Base-by-base conservation (phyloP, 2,329 filamentous ascomycete genomes). In the Alternaria sp. region DNA sequence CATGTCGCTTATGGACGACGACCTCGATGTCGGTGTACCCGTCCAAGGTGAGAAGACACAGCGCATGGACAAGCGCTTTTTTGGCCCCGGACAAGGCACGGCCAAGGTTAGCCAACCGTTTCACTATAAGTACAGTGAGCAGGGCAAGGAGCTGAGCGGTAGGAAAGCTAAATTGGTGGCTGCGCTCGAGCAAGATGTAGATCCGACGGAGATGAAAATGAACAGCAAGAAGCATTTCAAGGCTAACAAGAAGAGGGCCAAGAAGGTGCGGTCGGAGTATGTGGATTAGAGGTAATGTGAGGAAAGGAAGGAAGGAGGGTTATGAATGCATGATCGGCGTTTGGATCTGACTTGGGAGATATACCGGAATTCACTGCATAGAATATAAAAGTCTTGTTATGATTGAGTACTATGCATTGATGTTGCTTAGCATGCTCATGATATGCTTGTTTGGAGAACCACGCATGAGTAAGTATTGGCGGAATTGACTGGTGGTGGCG, bases 221-320 rank as follows among this genome's bases (percentile, higher is more conserved):
- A 85, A 88, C 56, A 86, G 90, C 58, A 99, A 99, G 86, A 98
- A 97, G 82, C 95, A 99, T 79, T 95, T 92, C 79, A 96, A 96
- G 81, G 89, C 86, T n/a, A 87, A 88, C 39, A 85, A 86, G 62
- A 88, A 84, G 77, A 85, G 83, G 59, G 89, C 86, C 74, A 82
- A 82, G 60, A 83, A 80, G 72, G 82, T 80, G 69, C 68, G 68
- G 54, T 77, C 73, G 45, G 79, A 76, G 63, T 80, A 81, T 69
- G 75, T 61, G 1, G 56, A 58, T 17, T 60, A 56, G 23, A 45
- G 1, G 17, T 4, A n/a, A 10, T 31, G n/a, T 0, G 11, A 5
- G 3, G n/a, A 3, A 9, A 8, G 41, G 42, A 23, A 17, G 41
- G 24, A 13, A n/a, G 39, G 17, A 11, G 5, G 36, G 11, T 55